Evolutionary conservation across 2,329 filamentous ascomycete species (phyloP).

Genomic region (Zymoseptoria tritici): DNA sequence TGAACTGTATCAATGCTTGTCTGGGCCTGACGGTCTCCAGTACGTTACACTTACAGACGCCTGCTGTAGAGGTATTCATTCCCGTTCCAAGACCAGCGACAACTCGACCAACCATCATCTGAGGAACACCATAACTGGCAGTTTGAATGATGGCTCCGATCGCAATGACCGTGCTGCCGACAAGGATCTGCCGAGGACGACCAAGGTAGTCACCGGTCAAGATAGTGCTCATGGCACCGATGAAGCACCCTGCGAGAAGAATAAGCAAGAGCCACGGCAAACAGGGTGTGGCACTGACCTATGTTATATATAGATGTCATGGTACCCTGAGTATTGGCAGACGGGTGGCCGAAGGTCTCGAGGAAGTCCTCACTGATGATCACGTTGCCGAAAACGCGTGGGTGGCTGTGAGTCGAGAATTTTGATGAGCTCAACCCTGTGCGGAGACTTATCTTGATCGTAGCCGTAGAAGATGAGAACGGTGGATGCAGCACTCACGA

Average conservation of each 20-base stretch:
- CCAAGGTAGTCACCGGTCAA: conserved; percentile 40
- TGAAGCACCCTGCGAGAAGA: conserved; percentile 31
- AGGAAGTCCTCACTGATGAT: conserved; percentile 33
- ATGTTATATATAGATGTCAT: conserved; percentile 33
- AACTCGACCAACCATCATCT: conserved; percentile 40
- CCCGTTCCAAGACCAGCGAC: conserved; percentile 42
- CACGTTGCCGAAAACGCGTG: conserved; percentile 28
- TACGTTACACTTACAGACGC: conserved; percentile 30
- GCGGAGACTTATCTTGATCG: conserved; percentile 27
- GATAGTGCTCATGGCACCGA: conserved; percentile 38
- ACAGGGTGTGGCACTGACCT: conserved; percentile 21
- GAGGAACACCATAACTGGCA: conserved; percentile 32
- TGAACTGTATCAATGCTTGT: background rate
- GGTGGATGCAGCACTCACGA: conserved; percentile 37
- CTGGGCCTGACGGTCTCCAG: background rate
- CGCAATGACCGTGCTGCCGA: conserved; percentile 37
- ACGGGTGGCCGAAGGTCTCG: conserved; percentile 31
- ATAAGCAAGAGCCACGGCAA: background rate
- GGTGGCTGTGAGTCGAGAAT: background rate
- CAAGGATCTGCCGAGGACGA: conserved; percentile 34
- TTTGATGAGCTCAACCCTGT: background rate
- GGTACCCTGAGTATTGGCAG: conserved; percentile 31
- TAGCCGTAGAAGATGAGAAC: conserved; percentile 45
- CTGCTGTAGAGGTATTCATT: conserved; percentile 43
- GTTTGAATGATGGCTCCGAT: conserved; percentile 40